phyloP scores from a whole-genome alignment of 1,284 basidiomycete species.

The Ustilago nuda region DNA sequence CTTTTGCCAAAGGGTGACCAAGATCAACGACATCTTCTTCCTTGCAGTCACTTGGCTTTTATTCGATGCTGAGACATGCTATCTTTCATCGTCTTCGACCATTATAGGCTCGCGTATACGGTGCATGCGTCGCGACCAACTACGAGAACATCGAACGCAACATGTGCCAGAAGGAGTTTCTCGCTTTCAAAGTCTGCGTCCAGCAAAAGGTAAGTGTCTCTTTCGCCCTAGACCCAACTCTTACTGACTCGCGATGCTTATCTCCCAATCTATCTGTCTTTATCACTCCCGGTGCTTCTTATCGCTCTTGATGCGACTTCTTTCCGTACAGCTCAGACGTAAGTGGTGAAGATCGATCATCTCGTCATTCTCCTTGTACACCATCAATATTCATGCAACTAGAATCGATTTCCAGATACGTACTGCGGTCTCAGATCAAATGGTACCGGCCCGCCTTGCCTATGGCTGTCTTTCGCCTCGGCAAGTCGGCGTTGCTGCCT shows the following conservation, averaged over 20 bases:
- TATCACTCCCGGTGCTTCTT: not conserved
- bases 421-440: not conserved
- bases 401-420: not conserved
- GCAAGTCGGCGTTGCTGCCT: not conserved
- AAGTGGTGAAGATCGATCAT: slow-evolving; percentile 25
- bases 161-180: slow-evolving; percentile 81
- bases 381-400: not conserved
- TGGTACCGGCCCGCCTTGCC: not conserved
- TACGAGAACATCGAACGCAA: slow-evolving; percentile 83
- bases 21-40: not conserved
- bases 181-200: slow-evolving; percentile 79
- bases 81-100: not conserved
- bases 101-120: slow-evolving; percentile 77
- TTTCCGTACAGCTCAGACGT: slow-evolving; percentile 27
- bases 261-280: not conserved
- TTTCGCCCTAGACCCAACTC: not conserved
- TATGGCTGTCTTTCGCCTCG: not conserved
- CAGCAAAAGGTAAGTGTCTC: slow-evolving; percentile 68
- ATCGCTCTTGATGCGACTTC: not conserved
- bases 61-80: no score
- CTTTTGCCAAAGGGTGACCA: not conserved
- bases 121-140: slow-evolving; percentile 79
- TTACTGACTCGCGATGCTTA: not conserved
- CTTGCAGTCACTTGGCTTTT: no score
- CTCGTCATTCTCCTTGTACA: not conserved